Evolutionary conservation across 768 basidiomycete species (phyloP).

Genomic region (Suillus spraguei): DNA sequence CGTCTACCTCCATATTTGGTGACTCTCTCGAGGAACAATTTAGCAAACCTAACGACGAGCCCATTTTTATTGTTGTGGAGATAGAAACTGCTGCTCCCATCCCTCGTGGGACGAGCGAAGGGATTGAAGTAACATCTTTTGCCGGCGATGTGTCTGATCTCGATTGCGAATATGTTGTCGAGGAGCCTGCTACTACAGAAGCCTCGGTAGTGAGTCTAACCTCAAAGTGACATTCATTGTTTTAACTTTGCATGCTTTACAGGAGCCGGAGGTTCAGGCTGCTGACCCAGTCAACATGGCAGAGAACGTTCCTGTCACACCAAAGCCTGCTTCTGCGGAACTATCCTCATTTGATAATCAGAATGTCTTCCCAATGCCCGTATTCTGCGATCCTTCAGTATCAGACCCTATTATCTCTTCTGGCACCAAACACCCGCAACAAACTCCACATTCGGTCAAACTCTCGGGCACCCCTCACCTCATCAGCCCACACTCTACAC

Average conservation of each 20-base stretch:
- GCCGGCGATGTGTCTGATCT: not conserved
- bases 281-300: not conserved
- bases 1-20: not conserved
- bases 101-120: conserved; percentile 10
- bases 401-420: conserved; percentile 36
- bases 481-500: conserved; percentile 17
- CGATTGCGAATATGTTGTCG: conserved; percentile 3
- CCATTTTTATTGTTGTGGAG: not conserved
- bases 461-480: conserved; percentile 25
- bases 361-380: conserved; percentile 36
- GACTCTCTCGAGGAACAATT: not conserved
- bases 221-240: not conserved
- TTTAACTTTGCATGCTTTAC: not conserved
- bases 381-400: conserved; percentile 42
- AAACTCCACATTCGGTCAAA: conserved; percentile 20
- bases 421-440: conserved; percentile 10
- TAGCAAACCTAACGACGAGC: too few relatives aligned
- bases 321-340: not conserved
- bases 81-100: not conserved
- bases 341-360: not conserved
- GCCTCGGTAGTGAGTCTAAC: conserved; percentile 5
- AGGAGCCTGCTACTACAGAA: conserved; percentile 8
- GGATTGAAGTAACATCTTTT: conserved; percentile 8
- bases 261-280: not conserved
- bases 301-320: not conserved